phyloP scores from a whole-genome alignment of 2,329 filamentous ascomycete species.

The Harringtonia lauricola region DNA sequence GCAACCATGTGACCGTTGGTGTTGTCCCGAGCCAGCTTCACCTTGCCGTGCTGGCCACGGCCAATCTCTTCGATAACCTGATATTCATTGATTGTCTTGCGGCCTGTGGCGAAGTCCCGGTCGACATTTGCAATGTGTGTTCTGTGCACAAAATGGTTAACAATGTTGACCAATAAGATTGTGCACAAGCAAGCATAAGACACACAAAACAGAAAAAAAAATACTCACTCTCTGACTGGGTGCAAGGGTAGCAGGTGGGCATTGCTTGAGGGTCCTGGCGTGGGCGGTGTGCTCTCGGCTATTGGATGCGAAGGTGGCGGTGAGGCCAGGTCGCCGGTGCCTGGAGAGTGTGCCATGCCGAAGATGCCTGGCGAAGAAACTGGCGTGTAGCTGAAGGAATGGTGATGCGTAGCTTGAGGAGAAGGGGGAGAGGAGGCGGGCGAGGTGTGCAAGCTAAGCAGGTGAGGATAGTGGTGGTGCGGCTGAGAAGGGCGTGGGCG shows the following conservation, averaged over 20 bases:
- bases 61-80: constrained; percentile 95
- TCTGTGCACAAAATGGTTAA: constrained; percentile 28
- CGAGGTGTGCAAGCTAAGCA: constrained; percentile 22
- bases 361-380: constrained; percentile 52
- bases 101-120: constrained; percentile 75
- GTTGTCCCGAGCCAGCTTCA: constrained; percentile 82
- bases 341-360: constrained; percentile 31
- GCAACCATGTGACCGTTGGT: constrained; percentile 71
- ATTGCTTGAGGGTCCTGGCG: constrained; percentile 44
- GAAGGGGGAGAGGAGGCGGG: constrained; percentile 15
- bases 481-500: constrained; percentile 15
- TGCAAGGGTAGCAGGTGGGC: constrained; percentile 61
- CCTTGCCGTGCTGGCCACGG: constrained; percentile 91
- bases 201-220: background rate
- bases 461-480: constrained; percentile 20
- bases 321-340: constrained; percentile 28
- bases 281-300: constrained; percentile 42
- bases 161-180: background rate
- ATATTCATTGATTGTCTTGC: constrained; percentile 96
- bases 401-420: constrained; percentile 23
- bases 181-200: background rate
- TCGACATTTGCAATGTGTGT: constrained; percentile 90
- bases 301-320: constrained; percentile 28
- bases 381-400: constrained; percentile 36
- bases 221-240: constrained; percentile 61